These are phyloP conservation scores for Penicillium maclennaniae DNA, from an alignment of 495 filamentous ascomycete genomes.

Conservation along the genomic window DNA sequence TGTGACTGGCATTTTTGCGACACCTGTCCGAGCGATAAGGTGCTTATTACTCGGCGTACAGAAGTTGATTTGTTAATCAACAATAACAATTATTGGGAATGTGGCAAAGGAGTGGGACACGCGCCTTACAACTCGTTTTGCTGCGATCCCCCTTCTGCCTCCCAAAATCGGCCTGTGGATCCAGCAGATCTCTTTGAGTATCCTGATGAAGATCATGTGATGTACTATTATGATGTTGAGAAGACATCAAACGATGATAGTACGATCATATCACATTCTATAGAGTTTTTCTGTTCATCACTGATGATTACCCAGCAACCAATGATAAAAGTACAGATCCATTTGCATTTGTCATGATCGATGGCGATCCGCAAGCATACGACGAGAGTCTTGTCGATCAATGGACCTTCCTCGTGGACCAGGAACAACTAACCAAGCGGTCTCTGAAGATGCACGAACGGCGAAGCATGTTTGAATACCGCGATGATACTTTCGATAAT, in stretches of 20 bases:
- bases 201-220: conserved; percentile 3
- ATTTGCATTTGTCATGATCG: conserved; percentile 6
- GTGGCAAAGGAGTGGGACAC: too few relatives aligned
- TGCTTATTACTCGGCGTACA: too few relatives aligned
- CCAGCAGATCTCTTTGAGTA: conserved; percentile 3
- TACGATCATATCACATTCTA: not conserved
- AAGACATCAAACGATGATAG: not conserved
- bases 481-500: conserved; percentile 6
- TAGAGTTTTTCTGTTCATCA: not conserved
- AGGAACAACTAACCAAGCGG: not conserved
- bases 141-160: too few relatives aligned
- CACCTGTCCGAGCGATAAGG: too few relatives aligned
- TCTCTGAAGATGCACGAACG: not conserved
- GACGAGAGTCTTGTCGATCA: conserved; percentile 2
- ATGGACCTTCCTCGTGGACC: conserved; percentile 1
- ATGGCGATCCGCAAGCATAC: not conserved
- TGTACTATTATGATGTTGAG: conserved; percentile 1
- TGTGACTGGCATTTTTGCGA: too few relatives aligned
- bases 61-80: too few relatives aligned
- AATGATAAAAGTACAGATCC: not conserved
- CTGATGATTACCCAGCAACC: not conserved
- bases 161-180: not conserved
- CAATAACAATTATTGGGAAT: too few relatives aligned
- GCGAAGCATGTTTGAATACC: not conserved
- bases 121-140: too few relatives aligned